Percentiles rank a stretch among this genome's conserved stretches.
Evolutionary conservation across 2,329 filamentous ascomycete genomes (phyloP).

Genomic region (Ilyonectria destructans): DNA sequence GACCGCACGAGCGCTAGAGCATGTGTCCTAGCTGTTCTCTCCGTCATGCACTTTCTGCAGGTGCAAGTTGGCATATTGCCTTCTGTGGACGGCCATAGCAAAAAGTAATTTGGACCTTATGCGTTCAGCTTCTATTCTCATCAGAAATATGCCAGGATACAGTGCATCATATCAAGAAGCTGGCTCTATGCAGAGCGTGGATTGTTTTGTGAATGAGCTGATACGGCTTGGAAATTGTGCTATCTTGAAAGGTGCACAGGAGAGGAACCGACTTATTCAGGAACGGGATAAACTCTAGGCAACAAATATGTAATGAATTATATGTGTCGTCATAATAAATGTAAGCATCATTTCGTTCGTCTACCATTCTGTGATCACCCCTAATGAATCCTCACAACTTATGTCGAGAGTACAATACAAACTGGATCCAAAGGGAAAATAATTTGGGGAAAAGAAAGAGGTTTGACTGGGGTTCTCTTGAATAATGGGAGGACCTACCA

Average conservation of each 20-base stretch:
- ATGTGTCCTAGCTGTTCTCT: slow-evolving; percentile 66
- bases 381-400: too few species aligned
- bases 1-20: slow-evolving; percentile 59
- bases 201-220: slow-evolving; percentile 62
- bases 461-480: too few species aligned
- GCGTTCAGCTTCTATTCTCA: slow-evolving; percentile 59
- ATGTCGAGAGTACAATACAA: too few species aligned
- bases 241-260: slow-evolving; percentile 42
- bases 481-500: too few species aligned
- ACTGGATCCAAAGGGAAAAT: too few species aligned
- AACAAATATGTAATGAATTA: too few species aligned
- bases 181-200: slow-evolving; percentile 47
- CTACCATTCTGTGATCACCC: too few species aligned
- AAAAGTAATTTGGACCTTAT: slow-evolving; percentile 65
- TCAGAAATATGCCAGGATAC: slow-evolving; percentile 57
- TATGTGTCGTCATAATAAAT: too few species aligned
- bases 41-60: slow-evolving; percentile 51
- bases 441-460: too few species aligned
- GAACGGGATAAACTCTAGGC: too few species aligned
- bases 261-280: too few species aligned
- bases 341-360: too few species aligned
- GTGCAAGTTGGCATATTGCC: slow-evolving; percentile 27
- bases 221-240: slow-evolving; percentile 61
- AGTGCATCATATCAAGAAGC: slow-evolving; percentile 53
- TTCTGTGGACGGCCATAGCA: slow-evolving; percentile 60